These are phyloP conservation scores for Staphylotrichum tortipilum DNA, from an alignment of 495 filamentous ascomycete genomes.

Conservation along the genomic window DNA sequence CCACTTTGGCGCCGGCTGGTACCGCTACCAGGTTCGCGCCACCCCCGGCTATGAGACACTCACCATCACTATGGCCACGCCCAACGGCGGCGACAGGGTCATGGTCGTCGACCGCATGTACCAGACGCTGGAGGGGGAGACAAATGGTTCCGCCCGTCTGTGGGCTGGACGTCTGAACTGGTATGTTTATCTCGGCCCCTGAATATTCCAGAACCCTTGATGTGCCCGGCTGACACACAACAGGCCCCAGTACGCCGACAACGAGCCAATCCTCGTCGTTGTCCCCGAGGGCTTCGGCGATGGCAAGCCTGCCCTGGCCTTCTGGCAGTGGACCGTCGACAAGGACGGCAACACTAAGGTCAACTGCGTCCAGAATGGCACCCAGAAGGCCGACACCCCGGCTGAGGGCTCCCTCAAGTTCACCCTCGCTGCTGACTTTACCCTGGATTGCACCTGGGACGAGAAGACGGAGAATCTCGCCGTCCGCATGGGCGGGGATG, in stretches of 20 bases:
- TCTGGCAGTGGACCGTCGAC: neutral
- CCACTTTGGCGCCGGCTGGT: neutral
- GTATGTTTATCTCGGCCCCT: neutral
- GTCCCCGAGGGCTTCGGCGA: neutral
- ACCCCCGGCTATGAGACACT: too few relatives aligned
- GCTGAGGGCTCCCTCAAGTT: neutral
- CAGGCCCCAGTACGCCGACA: neutral
- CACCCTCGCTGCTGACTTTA: neutral
- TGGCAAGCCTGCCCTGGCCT: neutral
- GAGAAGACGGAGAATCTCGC: neutral
- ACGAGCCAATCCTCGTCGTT: neutral
- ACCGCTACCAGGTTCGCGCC: too few relatives aligned
- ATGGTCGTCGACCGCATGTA: neutral
- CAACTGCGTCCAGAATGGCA: neutral
- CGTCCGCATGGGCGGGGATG: neutral
- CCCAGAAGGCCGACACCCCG: neutral
- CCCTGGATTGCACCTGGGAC: neutral
- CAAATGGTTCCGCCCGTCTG: neutral
- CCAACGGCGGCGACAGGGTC: too few relatives aligned
- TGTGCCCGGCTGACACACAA: too few relatives aligned
- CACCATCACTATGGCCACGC: too few relatives aligned
- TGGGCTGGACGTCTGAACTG: neutral
- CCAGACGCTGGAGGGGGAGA: neutral
- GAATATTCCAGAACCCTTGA: neutral
- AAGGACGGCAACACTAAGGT: neutral